phyloP scores from a whole-genome alignment of 2,329 filamentous ascomycete species.

The Fusarium pseudocircinatum region DNA sequence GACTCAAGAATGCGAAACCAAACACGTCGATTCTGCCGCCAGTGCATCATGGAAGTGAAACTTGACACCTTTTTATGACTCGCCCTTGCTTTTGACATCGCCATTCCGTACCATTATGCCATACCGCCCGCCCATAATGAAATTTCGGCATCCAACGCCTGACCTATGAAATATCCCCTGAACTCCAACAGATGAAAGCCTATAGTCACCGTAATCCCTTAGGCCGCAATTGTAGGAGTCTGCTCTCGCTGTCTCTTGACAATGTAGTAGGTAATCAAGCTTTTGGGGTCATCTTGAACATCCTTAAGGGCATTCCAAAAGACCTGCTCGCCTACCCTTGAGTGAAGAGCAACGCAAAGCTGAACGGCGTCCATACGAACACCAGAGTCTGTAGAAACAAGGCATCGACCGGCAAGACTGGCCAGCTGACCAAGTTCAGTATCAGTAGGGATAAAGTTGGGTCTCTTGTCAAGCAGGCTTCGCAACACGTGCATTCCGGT shows the following conservation, averaged over 20 bases:
- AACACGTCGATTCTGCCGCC: slow-evolving; percentile 9
- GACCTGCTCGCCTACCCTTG: slow-evolving; percentile 63
- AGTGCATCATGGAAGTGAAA: slow-evolving; percentile 18
- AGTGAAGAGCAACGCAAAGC: slow-evolving; percentile 78
- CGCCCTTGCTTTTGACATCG: slow-evolving; percentile 8
- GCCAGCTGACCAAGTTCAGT: slow-evolving; percentile 62
- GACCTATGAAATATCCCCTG: not conserved
- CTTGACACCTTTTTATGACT: slow-evolving; percentile 4
- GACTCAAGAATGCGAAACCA: slow-evolving; percentile 18
- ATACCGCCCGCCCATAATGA: slow-evolving; percentile 7
- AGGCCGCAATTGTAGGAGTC: slow-evolving; percentile 22
- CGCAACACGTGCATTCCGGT: slow-evolving; percentile 73
- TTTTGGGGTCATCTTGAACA: slow-evolving; percentile 77
- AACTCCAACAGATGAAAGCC: slow-evolving; percentile 6
- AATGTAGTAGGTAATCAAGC: slow-evolving; percentile 83
- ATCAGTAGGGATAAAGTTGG: slow-evolving; percentile 60
- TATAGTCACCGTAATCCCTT: not conserved
- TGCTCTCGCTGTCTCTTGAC: slow-evolving; percentile 73
- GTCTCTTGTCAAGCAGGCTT: slow-evolving; percentile 63
- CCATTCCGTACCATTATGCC: slow-evolving; percentile 10
- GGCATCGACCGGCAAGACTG: slow-evolving; percentile 62
- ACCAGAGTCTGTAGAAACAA: slow-evolving; percentile 69
- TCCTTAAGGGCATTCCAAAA: slow-evolving; percentile 76
- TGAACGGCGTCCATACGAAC: slow-evolving; percentile 81
- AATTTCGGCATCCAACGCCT: slow-evolving; percentile 40